Evolutionary conservation across 495 filamentous ascomycete genomes (phyloP).

Genomic region (Haplographium delicatum): DNA sequence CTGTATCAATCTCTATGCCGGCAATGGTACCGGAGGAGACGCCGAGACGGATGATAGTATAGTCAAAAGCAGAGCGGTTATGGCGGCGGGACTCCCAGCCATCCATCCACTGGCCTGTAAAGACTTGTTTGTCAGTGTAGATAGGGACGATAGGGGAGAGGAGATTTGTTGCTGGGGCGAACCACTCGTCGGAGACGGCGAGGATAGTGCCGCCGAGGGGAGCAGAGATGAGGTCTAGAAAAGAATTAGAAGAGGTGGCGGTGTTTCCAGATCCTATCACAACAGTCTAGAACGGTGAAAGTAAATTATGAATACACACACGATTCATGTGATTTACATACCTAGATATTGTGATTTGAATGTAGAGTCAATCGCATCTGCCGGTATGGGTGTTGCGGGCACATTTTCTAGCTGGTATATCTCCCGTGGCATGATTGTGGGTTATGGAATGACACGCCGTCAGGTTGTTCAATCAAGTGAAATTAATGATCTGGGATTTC

Average conservation of each 20-base stretch:
- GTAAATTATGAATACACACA: too few relatives aligned
- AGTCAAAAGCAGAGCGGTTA: slow-evolving; percentile 71
- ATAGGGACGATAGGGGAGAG: slow-evolving; percentile 67
- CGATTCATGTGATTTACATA: too few relatives aligned
- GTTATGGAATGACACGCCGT: too few relatives aligned
- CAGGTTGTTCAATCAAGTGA: too few relatives aligned
- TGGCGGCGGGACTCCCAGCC: slow-evolving; percentile 91
- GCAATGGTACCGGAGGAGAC: slow-evolving; percentile 65
- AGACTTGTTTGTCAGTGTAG: slow-evolving; percentile 71
- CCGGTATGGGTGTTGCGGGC: neutral
- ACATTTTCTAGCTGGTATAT: neutral
- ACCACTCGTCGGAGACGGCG: slow-evolving; percentile 77
- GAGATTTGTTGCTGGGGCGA: slow-evolving; percentile 73
- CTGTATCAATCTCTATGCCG: slow-evolving; percentile 82
- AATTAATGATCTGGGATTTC: too few relatives aligned
- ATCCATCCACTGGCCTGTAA: slow-evolving; percentile 85
- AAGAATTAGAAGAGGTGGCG: too few relatives aligned
- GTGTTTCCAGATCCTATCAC: too few relatives aligned
- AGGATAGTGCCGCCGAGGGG: slow-evolving; percentile 66
- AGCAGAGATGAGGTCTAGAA: slow-evolving; percentile 63
- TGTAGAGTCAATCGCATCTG: neutral
- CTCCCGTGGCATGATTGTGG: too few relatives aligned
- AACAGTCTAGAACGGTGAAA: too few relatives aligned
- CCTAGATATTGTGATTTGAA: neutral
- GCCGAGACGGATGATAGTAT: slow-evolving; percentile 72